These are phyloP conservation scores for Sugiyamaella pinicola DNA, from an alignment of 1,139 yeast species.

Conservation along the genomic window DNA sequence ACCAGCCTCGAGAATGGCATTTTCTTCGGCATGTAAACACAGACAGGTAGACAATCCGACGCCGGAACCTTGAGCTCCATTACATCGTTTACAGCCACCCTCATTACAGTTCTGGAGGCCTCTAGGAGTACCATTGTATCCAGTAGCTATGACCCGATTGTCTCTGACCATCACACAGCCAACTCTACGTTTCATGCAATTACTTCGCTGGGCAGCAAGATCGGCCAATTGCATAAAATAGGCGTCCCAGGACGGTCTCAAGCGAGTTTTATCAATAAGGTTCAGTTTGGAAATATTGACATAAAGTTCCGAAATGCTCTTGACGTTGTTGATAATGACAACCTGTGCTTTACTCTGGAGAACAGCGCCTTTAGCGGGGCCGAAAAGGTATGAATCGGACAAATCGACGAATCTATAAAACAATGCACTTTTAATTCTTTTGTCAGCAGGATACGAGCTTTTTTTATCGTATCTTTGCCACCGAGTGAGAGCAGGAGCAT, in stretches of 20 bases:
- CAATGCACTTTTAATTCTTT: neutral
- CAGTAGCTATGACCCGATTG: conserved; percentile 87
- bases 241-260: conserved; percentile 94
- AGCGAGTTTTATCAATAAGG: conserved; percentile 58
- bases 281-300: conserved; percentile 57
- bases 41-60: conserved; percentile 78
- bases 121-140: conserved; percentile 96
- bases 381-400: conserved; percentile 52
- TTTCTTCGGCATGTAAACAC: conserved; percentile 96
- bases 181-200: conserved; percentile 95
- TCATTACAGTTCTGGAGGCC: conserved; percentile 85
- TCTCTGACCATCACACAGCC: conserved; percentile 94
- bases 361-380: conserved; percentile 49
- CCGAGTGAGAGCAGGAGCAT: conserved; percentile 67
- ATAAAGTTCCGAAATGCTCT: conserved; percentile 52
- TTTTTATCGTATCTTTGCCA: conserved; percentile 47
- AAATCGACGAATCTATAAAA: conserved; percentile 47
- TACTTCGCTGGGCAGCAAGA: conserved; percentile 86
- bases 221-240: conserved; percentile 93
- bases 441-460: no score
- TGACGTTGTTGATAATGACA: conserved; percentile 62
- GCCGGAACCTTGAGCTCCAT: conserved; percentile 60
- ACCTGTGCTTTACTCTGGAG: conserved; percentile 57
- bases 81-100: conserved; percentile 91
- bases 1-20: conserved; percentile 92